Evolutionary conservation across 1,284 basidiomycete species (phyloP), one percentile per base, ranked within the genome.

Genomic region (Cystobasidium slooffiae): DNA sequence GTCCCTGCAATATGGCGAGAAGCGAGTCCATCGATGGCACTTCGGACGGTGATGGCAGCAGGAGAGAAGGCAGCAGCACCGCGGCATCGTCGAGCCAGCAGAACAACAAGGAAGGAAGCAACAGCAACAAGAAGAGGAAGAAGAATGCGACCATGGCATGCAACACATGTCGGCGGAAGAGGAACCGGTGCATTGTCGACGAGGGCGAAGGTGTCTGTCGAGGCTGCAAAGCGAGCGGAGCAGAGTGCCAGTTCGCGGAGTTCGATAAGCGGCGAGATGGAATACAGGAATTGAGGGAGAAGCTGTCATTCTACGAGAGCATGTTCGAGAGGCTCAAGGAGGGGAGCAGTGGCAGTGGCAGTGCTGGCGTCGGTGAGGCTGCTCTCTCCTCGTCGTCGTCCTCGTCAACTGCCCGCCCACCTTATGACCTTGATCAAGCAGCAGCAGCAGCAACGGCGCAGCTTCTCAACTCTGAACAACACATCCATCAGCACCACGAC

Each of bases 71-170:
- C 31, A 31, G 31, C 31, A 31, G 31, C 31, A 31, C 31, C 31
- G 31, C 31, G 31, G 31, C 31, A 31, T 31, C 31, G 31, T 31
- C 31, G 31, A 31, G 31, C 31, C 31, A 31, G 18, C 53, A 37
- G 56, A 31, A 41, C 46, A 31, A 41, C 37, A 39, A 59, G 56
- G 31, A 24, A 5, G 39, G 16, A 59, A 24, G 14, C 43, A 44
- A 20, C 61, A 63, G 61, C 61, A 46, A n/a, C 61, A 66, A 66
- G 64, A 63, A 72, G 24, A 31, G 69, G 18, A 49, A 61, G 58
- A 72, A 72, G 69, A 72, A 72, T 31, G 69, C 69, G 31, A 61
- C 69, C 20, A 63, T 63, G 59, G 69, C 69, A 31, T 72, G 69
- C 69, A 61, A 72, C 43, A 55, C 44, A 3, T 72, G 69, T 56